Conservation (phyloP, 345 rosid genomes). For the Eucalyptus guilfoylei region DNA sequence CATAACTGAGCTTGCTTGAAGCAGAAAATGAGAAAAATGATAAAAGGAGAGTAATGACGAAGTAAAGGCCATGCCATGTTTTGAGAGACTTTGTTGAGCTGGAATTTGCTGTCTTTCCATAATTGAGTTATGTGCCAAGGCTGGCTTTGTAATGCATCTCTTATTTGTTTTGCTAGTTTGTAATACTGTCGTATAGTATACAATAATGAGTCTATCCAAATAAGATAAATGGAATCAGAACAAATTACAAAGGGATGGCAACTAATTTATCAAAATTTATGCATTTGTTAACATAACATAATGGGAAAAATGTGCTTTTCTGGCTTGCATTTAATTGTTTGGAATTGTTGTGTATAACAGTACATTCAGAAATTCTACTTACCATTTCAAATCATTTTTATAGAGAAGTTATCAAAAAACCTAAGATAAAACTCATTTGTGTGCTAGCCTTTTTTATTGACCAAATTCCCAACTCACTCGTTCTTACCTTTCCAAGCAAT, state of each 20-base stretch:
- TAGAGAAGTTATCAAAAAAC: background rate
- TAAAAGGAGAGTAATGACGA: background rate
- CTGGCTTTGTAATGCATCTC: background rate
- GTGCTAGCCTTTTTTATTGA: background rate
- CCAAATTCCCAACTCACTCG: too few relatives aligned
- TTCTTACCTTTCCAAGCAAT: accelerated
- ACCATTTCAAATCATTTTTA: background rate
- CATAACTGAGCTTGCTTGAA: background rate
- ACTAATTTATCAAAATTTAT: background rate
- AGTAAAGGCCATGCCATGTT: background rate
- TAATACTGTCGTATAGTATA: background rate
- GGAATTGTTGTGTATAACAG: background rate
- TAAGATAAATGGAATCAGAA: background rate
- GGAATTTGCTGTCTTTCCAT: background rate
- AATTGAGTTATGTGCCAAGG: background rate
- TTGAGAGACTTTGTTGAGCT: background rate
- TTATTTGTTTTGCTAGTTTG: background rate
- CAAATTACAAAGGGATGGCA: background rate
- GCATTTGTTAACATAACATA: background rate
- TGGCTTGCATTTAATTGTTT: background rate
- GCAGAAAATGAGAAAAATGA: background rate
- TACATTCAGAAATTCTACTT: background rate
- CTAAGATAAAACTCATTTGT: background rate
- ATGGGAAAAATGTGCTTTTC: background rate
- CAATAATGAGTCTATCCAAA: background rate